phyloP scores from a whole-genome alignment of 2,329 filamentous ascomycete genomes.

The Pseudocercospora fijiensis region DNA sequence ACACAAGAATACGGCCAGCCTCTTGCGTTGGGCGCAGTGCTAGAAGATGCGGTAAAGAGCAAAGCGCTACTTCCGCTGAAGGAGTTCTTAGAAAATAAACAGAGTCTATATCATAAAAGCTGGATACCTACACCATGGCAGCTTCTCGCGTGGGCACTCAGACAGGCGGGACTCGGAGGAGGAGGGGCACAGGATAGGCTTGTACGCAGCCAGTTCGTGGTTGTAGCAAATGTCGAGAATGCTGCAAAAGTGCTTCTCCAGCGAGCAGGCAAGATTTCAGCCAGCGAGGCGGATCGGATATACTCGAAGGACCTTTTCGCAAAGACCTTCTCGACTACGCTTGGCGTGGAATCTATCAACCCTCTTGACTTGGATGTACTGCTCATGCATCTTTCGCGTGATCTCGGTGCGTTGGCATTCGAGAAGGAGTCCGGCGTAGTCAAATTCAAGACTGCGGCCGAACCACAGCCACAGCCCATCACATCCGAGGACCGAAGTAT shows the following conservation, averaged over 20 bases:
- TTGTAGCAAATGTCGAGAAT: conserved; percentile 61
- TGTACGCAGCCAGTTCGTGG: conserved; percentile 62
- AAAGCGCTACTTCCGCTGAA: conserved; percentile 68
- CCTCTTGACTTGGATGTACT: conserved; percentile 50
- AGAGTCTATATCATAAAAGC: conserved; percentile 69
- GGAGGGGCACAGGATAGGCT: conserved; percentile 53
- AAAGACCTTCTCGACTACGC: conserved; percentile 27
- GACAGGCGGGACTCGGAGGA: conserved; percentile 51
- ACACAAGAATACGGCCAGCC: conserved; percentile 78
- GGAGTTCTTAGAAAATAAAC: conserved; percentile 64
- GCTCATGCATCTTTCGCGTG: conserved; percentile 47
- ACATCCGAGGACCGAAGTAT: conserved; percentile 78
- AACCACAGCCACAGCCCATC: conserved; percentile 51
- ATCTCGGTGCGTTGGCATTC: conserved; percentile 50
- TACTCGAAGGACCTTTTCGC: conserved; percentile 36
- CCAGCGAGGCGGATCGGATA: conserved; percentile 37
- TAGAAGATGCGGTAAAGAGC: conserved; percentile 70
- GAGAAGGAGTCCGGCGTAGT: conserved; percentile 55
- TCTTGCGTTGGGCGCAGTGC: conserved; percentile 72
- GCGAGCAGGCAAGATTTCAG: conserved; percentile 34
- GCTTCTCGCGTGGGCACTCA: conserved; percentile 72
- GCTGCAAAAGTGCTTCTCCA: conserved; percentile 46
- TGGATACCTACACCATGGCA: conserved; percentile 69
- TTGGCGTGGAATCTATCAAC: conserved; percentile 36
- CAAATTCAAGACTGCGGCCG: conserved; percentile 65